These are phyloP conservation scores for Cyberlindnera lachancei DNA, from an alignment of 805 yeast species.

Conservation along the genomic window DNA sequence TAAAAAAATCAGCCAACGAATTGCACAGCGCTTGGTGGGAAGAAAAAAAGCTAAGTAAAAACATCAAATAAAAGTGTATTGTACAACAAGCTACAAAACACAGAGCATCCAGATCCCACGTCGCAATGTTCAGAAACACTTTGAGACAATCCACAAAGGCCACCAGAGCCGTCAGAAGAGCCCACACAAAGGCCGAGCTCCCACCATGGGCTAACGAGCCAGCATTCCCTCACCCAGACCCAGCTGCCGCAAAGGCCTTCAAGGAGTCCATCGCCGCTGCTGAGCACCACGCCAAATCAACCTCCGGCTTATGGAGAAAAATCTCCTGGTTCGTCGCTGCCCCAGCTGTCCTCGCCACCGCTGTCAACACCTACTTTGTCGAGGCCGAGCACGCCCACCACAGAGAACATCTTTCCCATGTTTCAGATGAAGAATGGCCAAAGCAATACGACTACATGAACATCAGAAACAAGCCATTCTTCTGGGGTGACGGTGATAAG, in stretches of 20 bases:
- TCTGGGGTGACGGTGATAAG: slow-evolving; percentile 99
- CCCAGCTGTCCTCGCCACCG: slow-evolving; percentile 72
- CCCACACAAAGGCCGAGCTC: slow-evolving; percentile 21
- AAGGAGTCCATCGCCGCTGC: slow-evolving; percentile 53
- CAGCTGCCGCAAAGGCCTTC: slow-evolving; percentile 58
- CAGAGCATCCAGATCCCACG: too few species aligned
- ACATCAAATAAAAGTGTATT: too few species aligned
- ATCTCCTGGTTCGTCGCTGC: slow-evolving; percentile 71
- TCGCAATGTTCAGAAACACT: slow-evolving; percentile 39
- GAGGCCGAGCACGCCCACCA: slow-evolving; percentile 90
- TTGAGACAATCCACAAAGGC: slow-evolving; percentile 19
- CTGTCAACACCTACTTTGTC: slow-evolving; percentile 71
- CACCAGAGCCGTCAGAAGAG: slow-evolving; percentile 17
- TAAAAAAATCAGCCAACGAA: slow-evolving; percentile 5
- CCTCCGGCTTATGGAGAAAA: slow-evolving; percentile 80
- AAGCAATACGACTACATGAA: slow-evolving; percentile 85
- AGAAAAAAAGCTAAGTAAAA: too few species aligned
- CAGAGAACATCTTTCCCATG: slow-evolving; percentile 60
- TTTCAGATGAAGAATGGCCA: slow-evolving; percentile 91
- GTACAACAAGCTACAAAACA: too few species aligned
- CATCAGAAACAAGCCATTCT: slow-evolving; percentile 78
- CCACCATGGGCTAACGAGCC: slow-evolving; percentile 38
- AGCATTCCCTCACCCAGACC: slow-evolving; percentile 35
- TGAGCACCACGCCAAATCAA: slow-evolving; percentile 70
- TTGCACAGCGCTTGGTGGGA: too few species aligned